Base-by-base conservation (phyloP, 169 alveolate species). In the Cardiosporidium cionae region DNA sequence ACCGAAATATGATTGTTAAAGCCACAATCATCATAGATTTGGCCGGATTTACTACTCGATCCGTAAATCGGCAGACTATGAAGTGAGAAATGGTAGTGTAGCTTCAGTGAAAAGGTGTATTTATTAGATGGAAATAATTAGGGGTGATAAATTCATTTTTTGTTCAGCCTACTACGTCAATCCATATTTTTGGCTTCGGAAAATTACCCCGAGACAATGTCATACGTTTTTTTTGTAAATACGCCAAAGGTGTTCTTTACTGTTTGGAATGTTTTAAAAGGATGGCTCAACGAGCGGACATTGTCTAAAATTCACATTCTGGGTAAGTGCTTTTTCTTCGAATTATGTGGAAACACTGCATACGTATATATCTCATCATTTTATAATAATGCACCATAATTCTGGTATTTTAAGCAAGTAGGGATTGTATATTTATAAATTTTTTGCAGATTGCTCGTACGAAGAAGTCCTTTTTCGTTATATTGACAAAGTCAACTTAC, bases 211-310 rank as follows among this genome's bases (percentile, higher is more conserved):
- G 82, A 76, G 31, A 65, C 76, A 6, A 28, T 76, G 16, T 68
- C 70, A 23, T 34, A 70, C 23, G 69, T 76, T 62, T 76, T 37
- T 9, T 76, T 76, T 71, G 69, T 76, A 35, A 76, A 76, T 37
- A 68, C 82, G 0, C 82, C 82, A 32, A 65, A 74, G 27, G 44
- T 71, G 34, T 76, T 76, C 52, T 33, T 67, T 4, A 66, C 76
- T 6, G 70, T 76, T 23, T 76, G 82, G 82, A 34, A 63, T 32
- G 70, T 68, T 7, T 53, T 76, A 32, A 72, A 71, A 7, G 77
- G 77, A 27, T 69, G 75, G 75, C 82, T 76, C 32, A 44, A 67
- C 3, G 76, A 66, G 76, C 33, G 82, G 7, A 76, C 82, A 28
- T 54, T 76, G 70, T 23, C 62, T 64, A 76, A 76, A 36, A 76